phyloP scores from a whole-genome alignment of 257 asterid species.

The Ehretia macrophylla region DNA sequence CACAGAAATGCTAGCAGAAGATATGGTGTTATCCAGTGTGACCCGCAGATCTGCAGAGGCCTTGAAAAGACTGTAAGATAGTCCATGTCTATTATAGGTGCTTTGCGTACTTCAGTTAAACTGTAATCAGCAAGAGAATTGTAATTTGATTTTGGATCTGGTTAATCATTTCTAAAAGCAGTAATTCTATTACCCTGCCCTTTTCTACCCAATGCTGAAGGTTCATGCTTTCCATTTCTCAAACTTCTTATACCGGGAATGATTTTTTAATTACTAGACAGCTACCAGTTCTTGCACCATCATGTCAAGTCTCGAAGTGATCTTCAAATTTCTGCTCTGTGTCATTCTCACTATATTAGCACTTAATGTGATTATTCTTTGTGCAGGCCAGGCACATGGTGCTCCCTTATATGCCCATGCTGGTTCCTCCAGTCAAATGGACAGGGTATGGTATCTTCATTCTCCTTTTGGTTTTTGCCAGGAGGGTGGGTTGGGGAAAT shows the following conservation, averaged over 20 bases:
- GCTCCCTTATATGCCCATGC: slow-evolving; percentile 98
- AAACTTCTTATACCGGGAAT: too few relatives aligned
- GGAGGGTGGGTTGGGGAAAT: neutral
- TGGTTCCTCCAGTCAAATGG: slow-evolving; percentile 93
- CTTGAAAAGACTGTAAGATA: slow-evolving; percentile 78
- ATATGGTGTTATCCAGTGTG: slow-evolving; percentile 82
- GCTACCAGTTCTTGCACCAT: too few relatives aligned
- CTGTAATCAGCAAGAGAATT: neutral
- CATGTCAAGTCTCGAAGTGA: too few relatives aligned
- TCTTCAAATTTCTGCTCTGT: neutral
- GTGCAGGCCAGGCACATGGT: slow-evolving; percentile 94
- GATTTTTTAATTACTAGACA: too few relatives aligned
- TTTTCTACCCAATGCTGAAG: neutral
- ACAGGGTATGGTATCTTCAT: slow-evolving; percentile 50
- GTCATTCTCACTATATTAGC: neutral
- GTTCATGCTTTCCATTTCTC: neutral
- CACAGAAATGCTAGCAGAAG: slow-evolving; percentile 63
- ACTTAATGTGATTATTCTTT: slow-evolving; percentile 15
- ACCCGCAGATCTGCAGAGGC: slow-evolving; percentile 75
- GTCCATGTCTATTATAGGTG: neutral
- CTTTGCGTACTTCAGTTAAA: neutral
- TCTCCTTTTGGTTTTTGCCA: slow-evolving; percentile 7
- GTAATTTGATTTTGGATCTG: too few relatives aligned
- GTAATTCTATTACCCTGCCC: neutral
- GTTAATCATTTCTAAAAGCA: too few relatives aligned